Base-by-base conservation (phyloP, 768 basidiomycete genomes). In the Kwoniella sp. region DNA sequence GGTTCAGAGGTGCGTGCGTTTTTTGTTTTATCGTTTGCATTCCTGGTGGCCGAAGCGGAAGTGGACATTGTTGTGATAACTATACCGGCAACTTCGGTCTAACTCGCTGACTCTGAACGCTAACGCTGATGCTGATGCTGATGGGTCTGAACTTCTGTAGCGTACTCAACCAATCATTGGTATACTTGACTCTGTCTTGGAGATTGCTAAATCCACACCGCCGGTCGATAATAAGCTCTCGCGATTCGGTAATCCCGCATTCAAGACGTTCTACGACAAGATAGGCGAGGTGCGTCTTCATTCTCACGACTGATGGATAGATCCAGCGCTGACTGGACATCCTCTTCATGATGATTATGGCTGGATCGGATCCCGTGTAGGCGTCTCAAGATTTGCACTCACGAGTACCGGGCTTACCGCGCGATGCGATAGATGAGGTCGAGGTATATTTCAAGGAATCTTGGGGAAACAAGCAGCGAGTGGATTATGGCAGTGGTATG, bases 401-500 rank as follows among this genome's bases (percentile, higher is more conserved):
- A 24, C 72, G 74, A 1, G 72, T 92, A 9, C 85, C 87, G 0
- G 83, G 83, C 6, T 77, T 93, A 1, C 85, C 88, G 0, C 52
- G 72, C 1, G 86, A 85, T 2, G 84, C 87, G 0, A 83, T 86
- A 2, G 74, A 82, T 4, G 95, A 97, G 75, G 79, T 96, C 2
- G 85, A 87, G 1, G 83, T 82, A 0, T 99, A 98, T 77, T 89
- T 98, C 73, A 81, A 83, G 37, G 91, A 94, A 75, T 81, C 88
- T 17, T 98, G 94, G 94, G 96, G 96, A 0, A 96, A 90, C 78
- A 83, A 89, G 27, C 86, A 88, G 52, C 83, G 96, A 9, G 92
- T 99, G 58, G 96, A 99, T 80, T 99, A 99, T 80, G 96, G 96
- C n/a, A 96, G 93, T 72, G 96, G 96, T 15, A 98, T 98, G 95